phyloP scores from a whole-genome alignment of 768 basidiomycete species.

The Sporobolomyces pararoseus region DNA sequence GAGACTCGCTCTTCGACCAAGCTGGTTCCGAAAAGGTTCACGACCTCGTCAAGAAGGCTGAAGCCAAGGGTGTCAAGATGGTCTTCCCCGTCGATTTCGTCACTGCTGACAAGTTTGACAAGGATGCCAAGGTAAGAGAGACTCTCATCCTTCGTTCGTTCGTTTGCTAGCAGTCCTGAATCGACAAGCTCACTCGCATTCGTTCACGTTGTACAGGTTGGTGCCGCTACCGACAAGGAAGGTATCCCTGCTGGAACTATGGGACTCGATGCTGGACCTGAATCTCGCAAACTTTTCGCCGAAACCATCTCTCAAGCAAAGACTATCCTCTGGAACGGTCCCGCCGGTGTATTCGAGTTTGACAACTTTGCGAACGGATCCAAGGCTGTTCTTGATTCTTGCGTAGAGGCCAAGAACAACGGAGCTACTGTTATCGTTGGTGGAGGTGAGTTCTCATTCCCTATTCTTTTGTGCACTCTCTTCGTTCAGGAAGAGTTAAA shows the following conservation, averaged over 20 bases:
- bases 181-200: background rate
- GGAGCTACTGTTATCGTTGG: constrained; percentile 93
- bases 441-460: constrained; percentile 53
- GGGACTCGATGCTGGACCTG: constrained; percentile 87
- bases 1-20: constrained; percentile 86
- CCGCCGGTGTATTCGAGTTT: constrained; percentile 97
- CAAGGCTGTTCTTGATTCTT: constrained; percentile 73
- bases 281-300: constrained; percentile 75
- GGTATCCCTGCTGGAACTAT: constrained; percentile 92
- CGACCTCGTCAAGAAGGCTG: constrained; percentile 81
- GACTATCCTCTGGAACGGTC: constrained; percentile 93
- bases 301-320: constrained; percentile 77
- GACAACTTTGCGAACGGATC: constrained; percentile 83
- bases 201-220: constrained; percentile 55
- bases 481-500: too few species aligned
- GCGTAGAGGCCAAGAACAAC: constrained; percentile 75
- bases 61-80: constrained; percentile 82
- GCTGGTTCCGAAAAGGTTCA: constrained; percentile 82
- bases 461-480: too few species aligned
- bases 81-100: constrained; percentile 94
- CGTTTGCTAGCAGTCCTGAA: background rate
- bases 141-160: background rate
- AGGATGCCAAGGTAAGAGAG: constrained; percentile 70
- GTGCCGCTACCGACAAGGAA: constrained; percentile 67
- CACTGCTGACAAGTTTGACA: constrained; percentile 91